Percentiles rank a stretch among this genome's conserved stretches.
Conservation (phyloP, 305 asterid species). For the Caryopteris hybrid region DNA sequence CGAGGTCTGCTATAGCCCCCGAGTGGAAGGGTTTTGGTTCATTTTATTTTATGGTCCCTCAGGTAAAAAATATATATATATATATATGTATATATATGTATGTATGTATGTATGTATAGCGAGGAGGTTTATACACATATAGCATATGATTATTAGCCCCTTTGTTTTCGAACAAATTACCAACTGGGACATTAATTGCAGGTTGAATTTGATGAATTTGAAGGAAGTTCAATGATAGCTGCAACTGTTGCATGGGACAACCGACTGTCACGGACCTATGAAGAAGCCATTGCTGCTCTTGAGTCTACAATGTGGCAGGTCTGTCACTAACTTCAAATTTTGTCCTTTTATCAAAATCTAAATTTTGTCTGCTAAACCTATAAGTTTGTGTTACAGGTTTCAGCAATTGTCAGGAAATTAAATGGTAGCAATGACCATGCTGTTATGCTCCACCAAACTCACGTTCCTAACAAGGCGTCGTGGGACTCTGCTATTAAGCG, state of each 20-base stretch:
- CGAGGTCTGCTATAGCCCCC: conserved; percentile 44
- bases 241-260: conserved; percentile 95
- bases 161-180: conserved; percentile 16
- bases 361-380: background rate
- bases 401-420: conserved; percentile 38
- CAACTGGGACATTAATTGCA: conserved; percentile 29
- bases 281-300: conserved; percentile 61
- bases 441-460: conserved; percentile 46
- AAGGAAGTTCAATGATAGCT: conserved; percentile 86
- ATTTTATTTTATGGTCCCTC: conserved; percentile 91
- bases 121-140: background rate
- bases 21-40: conserved; percentile 94
- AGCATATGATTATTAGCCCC: background rate
- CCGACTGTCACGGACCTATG: conserved; percentile 58
- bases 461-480: conserved; percentile 59
- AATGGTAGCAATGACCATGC: conserved; percentile 34
- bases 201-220: conserved; percentile 90
- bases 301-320: conserved; percentile 76
- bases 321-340: conserved; percentile 4
- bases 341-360: background rate
- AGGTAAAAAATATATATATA: too few species aligned
- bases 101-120: background rate
- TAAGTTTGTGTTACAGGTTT: conserved; percentile 46
- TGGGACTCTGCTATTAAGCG: conserved; percentile 76
- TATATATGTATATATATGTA: background rate